Conservation (phyloP, 257 asterid genomes). For the Solanum sejunctum region DNA sequence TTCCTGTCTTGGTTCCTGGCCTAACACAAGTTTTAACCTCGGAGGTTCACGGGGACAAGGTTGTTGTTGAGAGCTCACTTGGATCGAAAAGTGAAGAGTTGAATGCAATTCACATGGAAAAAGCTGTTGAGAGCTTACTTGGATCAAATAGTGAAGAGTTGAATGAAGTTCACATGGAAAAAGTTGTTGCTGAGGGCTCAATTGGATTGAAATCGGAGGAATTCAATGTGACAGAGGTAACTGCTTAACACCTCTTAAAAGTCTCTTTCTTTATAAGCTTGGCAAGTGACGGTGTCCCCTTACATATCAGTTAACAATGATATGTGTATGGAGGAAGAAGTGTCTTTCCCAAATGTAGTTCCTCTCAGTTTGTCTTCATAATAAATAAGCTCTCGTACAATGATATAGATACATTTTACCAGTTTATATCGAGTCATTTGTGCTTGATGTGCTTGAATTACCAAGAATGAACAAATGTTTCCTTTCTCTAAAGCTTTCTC, state of each 20-base stretch:
- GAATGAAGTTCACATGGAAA: slow-evolving; percentile 5
- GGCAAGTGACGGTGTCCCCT: not conserved
- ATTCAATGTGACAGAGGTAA: slow-evolving; percentile 35
- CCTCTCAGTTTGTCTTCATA: not conserved
- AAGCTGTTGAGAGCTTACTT: not conserved
- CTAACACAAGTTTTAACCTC: slow-evolving; percentile 15
- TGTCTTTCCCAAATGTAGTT: not conserved
- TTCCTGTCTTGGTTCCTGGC: slow-evolving; percentile 54
- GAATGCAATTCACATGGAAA: slow-evolving; percentile 7
- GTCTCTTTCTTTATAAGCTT: not conserved
- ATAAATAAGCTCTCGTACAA: not conserved
- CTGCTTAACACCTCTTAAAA: slow-evolving; percentile 8
- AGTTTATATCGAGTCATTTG: not conserved
- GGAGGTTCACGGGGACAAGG: slow-evolving; percentile 9
- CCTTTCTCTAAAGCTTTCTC: not conserved
- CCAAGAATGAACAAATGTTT: not conserved
- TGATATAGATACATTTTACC: not conserved
- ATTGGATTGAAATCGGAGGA: slow-evolving; percentile 11
- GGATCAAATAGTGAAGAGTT: slow-evolving; percentile 13
- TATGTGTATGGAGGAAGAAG: not conserved
- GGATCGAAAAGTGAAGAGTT: slow-evolving; percentile 13
- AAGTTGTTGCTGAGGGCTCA: not conserved
- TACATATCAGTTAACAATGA: not conserved
- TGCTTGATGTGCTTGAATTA: not conserved
- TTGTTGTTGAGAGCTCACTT: not conserved